A percentile compares a stretch with the other conserved stretches of the same genome.
These are phyloP conservation scores for Chalciporus piperatus DNA, from an alignment of 768 basidiomycete genomes.

Conservation along the genomic window DNA sequence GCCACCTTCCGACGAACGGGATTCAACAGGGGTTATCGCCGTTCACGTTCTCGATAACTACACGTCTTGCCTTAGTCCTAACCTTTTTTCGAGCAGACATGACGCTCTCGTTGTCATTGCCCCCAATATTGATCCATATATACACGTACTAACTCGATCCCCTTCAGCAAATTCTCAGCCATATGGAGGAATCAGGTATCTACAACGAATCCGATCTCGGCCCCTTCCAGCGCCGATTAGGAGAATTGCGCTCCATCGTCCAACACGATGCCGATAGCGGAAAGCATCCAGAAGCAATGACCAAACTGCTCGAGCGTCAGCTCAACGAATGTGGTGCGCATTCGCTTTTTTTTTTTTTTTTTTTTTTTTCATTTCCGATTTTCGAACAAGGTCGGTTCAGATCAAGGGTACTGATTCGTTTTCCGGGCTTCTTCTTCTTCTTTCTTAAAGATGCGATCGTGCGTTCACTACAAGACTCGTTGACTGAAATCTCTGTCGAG, in stretches of 20 bases:
- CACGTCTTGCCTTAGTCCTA: constrained; percentile 20
- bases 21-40: constrained; percentile 2
- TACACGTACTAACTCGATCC: constrained; percentile 25
- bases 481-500: constrained; percentile 86
- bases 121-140: constrained; percentile 16
- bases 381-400: not conserved
- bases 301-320: constrained; percentile 85
- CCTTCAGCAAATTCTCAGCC: constrained; percentile 84
- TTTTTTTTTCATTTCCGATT: constrained; percentile 5
- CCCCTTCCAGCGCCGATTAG: constrained; percentile 81
- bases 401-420: not conserved
- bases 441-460: constrained; percentile 64
- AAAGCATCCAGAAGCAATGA: constrained; percentile 84
- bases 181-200: constrained; percentile 93
- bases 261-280: constrained; percentile 76
- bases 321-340: constrained; percentile 86
- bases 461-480: constrained; percentile 72
- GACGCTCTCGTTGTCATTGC: constrained; percentile 16
- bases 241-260: constrained; percentile 82
- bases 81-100: constrained; percentile 25
- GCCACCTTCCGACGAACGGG: not conserved
- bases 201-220: constrained; percentile 90
- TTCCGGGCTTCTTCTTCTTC: not conserved
- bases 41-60: constrained; percentile 7
- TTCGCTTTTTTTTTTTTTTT: not conserved